phyloP scores from a whole-genome alignment of 1,139 yeast genomes.

The Protomyces macrosporus region DNA sequence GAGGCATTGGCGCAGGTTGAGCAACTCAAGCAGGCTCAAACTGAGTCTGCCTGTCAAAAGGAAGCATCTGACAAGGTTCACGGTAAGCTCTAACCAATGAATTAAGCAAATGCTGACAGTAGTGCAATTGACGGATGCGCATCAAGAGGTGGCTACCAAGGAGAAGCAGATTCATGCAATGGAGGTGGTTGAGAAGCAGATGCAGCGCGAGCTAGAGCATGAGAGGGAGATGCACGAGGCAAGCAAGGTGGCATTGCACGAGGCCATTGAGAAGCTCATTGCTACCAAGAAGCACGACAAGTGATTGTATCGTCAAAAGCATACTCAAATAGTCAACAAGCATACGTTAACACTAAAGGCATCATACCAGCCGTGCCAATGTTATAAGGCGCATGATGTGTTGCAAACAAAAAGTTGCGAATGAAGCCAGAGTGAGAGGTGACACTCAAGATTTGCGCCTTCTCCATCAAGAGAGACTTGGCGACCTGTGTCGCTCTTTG shows the following conservation, averaged over 20 bases:
- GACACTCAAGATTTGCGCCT: conserved; percentile 1
- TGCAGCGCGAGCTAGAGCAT: conserved; percentile 6
- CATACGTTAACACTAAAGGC: background rate
- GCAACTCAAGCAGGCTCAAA: background rate
- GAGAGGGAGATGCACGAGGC: conserved; percentile 21
- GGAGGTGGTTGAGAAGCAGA: background rate
- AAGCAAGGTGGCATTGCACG: conserved; percentile 12
- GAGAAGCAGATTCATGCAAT: conserved; percentile 11
- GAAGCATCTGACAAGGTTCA: background rate
- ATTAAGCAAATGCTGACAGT: background rate
- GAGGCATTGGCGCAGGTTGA: background rate
- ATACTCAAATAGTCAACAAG: background rate
- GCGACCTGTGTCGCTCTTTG: conserved; percentile 50
- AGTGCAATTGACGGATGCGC: conserved; percentile 11
- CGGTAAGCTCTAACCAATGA: background rate
- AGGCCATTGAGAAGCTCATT: conserved; percentile 14
- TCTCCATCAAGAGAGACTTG: conserved; percentile 40
- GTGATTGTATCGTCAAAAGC: background rate
- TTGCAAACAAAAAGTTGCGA: background rate
- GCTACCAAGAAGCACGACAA: background rate
- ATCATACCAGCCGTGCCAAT: conserved; percentile 1
- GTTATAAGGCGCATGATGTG: background rate
- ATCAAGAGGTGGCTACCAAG: conserved; percentile 15
- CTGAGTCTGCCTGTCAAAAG: background rate
- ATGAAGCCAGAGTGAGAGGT: conserved; percentile 23